Evolutionary conservation across 2,329 filamentous ascomycete species (phyloP).

Genomic region (Colletotrichum sp.): DNA sequence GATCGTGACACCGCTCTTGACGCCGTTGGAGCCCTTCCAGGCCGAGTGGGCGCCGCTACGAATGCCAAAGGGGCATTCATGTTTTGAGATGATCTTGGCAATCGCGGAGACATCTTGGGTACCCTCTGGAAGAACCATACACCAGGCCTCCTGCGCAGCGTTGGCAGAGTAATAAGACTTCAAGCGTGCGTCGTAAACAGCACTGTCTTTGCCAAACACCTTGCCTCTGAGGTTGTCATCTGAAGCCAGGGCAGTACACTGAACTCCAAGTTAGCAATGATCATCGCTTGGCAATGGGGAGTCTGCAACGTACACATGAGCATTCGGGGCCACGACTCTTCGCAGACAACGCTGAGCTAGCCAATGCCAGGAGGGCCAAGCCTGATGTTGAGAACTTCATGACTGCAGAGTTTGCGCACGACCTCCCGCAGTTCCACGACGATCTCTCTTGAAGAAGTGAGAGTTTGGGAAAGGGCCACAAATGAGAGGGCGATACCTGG

Average conservation of each 20-base stretch:
- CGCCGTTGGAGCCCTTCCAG: not conserved
- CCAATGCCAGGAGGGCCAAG: not conserved
- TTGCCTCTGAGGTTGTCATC: slow-evolving; percentile 22
- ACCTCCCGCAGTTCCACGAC: not conserved
- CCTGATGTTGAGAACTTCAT: not conserved
- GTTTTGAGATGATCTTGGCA: slow-evolving; percentile 23
- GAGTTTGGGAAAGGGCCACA: not conserved
- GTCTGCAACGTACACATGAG: not conserved
- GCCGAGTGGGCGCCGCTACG: slow-evolving; percentile 12
- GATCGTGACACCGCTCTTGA: slow-evolving; percentile 10
- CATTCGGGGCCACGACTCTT: not conserved
- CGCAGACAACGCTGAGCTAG: not conserved
- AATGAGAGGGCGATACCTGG: not conserved
- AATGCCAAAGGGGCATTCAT: slow-evolving; percentile 3
- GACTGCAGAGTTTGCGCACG: not conserved
- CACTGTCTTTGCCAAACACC: not conserved
- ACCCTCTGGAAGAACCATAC: slow-evolving; percentile 6
- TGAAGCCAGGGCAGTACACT: slow-evolving; percentile 27
- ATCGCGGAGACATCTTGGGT: slow-evolving; percentile 21
- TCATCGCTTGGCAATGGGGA: not conserved
- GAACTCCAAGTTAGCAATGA: not conserved
- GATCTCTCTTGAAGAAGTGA: not conserved
- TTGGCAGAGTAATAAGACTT: slow-evolving; percentile 17
- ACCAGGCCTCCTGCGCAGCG: slow-evolving; percentile 4
- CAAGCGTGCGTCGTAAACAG: slow-evolving; percentile 1